Conservation (phyloP, 306 rosid genomes). For the Gynostemma pentaphyllum region DNA sequence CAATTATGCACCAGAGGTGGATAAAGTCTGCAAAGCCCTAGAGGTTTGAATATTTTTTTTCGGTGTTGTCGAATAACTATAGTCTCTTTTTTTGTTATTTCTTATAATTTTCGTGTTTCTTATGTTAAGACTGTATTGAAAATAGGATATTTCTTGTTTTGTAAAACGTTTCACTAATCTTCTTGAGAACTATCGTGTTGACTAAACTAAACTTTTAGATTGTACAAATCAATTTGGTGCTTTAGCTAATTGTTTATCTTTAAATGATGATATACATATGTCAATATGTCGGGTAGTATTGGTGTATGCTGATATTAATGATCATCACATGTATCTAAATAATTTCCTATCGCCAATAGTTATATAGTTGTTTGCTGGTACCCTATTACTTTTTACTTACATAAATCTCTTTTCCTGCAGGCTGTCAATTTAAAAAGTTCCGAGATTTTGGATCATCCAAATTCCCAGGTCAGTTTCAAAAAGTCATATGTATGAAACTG, state of each 20-base stretch:
- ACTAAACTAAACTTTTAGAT: background rate
- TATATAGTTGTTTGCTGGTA: no score
- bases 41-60: conserved; percentile 39
- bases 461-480: conserved; percentile 40
- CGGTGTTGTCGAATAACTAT: background rate
- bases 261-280: no score
- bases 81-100: background rate
- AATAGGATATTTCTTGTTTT: background rate
- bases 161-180: background rate
- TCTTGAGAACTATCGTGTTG: background rate
- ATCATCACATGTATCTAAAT: no score
- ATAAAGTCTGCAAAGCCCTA: conserved; percentile 86
- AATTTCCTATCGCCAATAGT: no score
- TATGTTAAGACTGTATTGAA: background rate
- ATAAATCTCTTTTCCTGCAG: conserved; percentile 30
- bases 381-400: no score
- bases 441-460: conserved; percentile 52
- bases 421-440: conserved; percentile 74
- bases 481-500: conserved; percentile 4
- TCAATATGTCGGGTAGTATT: no score
- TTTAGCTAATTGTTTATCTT: no score
- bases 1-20: conserved; percentile 79
- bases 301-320: no score
- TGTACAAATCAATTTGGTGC: background rate
- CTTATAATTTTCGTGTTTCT: background rate